Conservation (phyloP, 345 rosid species). For the Brassica napus region DNA sequence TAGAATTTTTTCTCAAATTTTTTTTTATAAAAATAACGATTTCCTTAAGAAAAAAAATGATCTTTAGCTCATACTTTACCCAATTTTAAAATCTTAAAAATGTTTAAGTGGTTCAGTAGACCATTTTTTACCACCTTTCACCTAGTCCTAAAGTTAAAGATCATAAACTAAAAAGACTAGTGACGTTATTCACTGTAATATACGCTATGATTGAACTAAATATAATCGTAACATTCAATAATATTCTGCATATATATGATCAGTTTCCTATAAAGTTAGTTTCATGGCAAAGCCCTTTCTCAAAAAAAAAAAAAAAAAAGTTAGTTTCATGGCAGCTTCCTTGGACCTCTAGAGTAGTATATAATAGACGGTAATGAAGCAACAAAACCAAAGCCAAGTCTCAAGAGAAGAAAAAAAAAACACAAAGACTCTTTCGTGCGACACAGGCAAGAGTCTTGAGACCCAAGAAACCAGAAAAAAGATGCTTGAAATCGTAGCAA, state of each 20-base stretch:
- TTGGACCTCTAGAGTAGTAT: background rate
- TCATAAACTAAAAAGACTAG: background rate
- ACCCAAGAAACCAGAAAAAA: background rate
- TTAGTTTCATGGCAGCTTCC: constrained; percentile 13
- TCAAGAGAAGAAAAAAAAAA: background rate
- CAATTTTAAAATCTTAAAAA: background rate
- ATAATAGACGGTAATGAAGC: background rate
- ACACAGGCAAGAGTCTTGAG: background rate
- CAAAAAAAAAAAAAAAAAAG: background rate
- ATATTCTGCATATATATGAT: background rate
- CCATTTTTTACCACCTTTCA: constrained; percentile 1
- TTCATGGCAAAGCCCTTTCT: background rate
- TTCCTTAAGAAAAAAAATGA: background rate
- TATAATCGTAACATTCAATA: background rate
- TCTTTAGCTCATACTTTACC: background rate
- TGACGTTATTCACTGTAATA: background rate
- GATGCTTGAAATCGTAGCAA: constrained; percentile 24
- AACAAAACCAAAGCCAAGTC: constrained; percentile 19
- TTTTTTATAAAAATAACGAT: background rate
- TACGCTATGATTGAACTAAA: background rate
- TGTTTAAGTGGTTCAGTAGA: constrained; percentile 11
- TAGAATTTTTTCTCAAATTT: too few relatives aligned
- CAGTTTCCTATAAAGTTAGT: background rate
- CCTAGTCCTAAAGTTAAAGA: constrained; percentile 6
- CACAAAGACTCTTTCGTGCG: background rate